phyloP scores from a whole-genome alignment of 2,329 filamentous ascomycete genomes.

The Cercospora zeae-maydis region DNA sequence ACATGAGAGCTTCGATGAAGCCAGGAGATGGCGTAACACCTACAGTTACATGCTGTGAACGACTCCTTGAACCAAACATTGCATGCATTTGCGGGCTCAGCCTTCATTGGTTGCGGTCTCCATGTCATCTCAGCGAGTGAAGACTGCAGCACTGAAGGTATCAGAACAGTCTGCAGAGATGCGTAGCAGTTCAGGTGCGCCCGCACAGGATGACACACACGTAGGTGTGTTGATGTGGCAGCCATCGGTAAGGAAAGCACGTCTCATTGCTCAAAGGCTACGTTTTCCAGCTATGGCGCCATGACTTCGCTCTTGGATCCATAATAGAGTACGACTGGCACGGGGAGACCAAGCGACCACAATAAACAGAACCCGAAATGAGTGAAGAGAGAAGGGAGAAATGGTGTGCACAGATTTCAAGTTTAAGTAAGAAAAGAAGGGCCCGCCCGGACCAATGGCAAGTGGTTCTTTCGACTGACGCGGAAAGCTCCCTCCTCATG shows the following conservation, averaged over 20 bases:
- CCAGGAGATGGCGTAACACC: no score
- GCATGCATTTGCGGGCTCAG: not conserved
- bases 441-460: slow-evolving; percentile 9
- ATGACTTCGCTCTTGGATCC: slow-evolving; percentile 57
- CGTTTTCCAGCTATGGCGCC: slow-evolving; percentile 62
- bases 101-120: not conserved
- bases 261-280: slow-evolving; percentile 47
- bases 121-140: not conserved
- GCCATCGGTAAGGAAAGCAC: slow-evolving; percentile 64
- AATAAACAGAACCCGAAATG: slow-evolving; percentile 63
- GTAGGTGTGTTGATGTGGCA: slow-evolving; percentile 51
- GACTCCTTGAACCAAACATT: not conserved
- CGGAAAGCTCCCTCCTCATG: slow-evolving; percentile 8
- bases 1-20: no score
- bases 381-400: slow-evolving; percentile 44
- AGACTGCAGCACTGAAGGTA: not conserved
- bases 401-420: slow-evolving; percentile 13
- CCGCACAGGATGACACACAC: not conserved
- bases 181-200: not conserved
- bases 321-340: slow-evolving; percentile 59
- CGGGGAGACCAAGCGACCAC: slow-evolving; percentile 51
- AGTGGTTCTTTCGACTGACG: not conserved
- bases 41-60: no score
- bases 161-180: not conserved
- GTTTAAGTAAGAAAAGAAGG: slow-evolving; percentile 1